phyloP scores from a whole-genome alignment of 129 eudicot species.

The Centella asiatica region DNA sequence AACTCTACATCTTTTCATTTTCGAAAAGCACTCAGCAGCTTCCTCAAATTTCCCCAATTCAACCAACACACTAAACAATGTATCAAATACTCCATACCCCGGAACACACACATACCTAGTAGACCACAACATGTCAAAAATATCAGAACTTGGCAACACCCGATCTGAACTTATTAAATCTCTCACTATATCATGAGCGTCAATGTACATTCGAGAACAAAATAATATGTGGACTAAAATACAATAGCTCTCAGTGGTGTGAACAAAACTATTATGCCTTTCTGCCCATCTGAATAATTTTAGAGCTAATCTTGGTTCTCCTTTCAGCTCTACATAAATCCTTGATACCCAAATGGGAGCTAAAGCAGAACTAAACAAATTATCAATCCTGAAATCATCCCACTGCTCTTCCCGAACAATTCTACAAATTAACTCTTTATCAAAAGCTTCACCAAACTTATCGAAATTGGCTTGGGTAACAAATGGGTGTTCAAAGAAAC shows the following conservation, averaged over 20 bases:
- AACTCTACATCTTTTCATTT: slow-evolving; percentile 52
- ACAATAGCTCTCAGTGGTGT: slow-evolving; percentile 64
- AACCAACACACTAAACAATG: slow-evolving; percentile 59
- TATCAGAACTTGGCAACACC: slow-evolving; percentile 24
- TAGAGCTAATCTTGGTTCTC: slow-evolving; percentile 56
- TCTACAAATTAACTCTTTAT: slow-evolving; percentile 32
- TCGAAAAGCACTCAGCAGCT: slow-evolving; percentile 59
- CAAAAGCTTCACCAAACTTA: slow-evolving; percentile 19
- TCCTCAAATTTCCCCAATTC: slow-evolving; percentile 73
- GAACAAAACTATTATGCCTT: slow-evolving; percentile 43
- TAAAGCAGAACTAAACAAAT: slow-evolving; percentile 39
- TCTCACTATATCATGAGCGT: slow-evolving; percentile 40
- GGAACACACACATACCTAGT: slow-evolving; percentile 57
- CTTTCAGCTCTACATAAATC: slow-evolving; percentile 45
- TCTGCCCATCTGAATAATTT: slow-evolving; percentile 70
- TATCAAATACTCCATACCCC: slow-evolving; percentile 84
- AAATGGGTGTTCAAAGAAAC: slow-evolving; percentile 38
- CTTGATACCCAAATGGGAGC: slow-evolving; percentile 63
- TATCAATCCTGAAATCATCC: slow-evolving; percentile 61
- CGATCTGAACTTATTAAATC: slow-evolving; percentile 29
- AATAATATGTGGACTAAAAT: slow-evolving; percentile 71
- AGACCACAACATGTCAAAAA: slow-evolving; percentile 67
- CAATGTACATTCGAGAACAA: slow-evolving; percentile 51
- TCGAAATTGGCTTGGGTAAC: slow-evolving; percentile 27
- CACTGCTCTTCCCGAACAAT: slow-evolving; percentile 53